A percentile compares a stretch with the other conserved stretches of the same genome.
Evolutionary conservation across 2,329 filamentous ascomycete genomes (phyloP).

Genomic region (Cordyceps farinosa): DNA sequence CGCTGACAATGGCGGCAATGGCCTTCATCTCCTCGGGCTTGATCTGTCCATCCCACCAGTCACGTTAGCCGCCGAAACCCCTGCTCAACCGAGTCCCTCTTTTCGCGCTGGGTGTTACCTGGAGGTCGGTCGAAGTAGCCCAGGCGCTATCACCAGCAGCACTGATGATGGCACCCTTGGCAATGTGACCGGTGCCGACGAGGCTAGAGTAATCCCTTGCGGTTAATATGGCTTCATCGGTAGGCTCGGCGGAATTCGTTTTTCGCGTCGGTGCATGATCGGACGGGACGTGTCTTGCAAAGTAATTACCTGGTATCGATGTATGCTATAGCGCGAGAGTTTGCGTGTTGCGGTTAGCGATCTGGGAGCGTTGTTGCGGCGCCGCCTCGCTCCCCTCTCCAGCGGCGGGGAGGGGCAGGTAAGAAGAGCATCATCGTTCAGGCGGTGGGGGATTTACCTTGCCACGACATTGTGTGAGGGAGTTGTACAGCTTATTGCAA

Average conservation of each 20-base stretch:
- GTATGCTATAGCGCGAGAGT: constrained; percentile 40
- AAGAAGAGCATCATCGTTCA: constrained; percentile 8
- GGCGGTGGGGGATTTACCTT: constrained; percentile 50
- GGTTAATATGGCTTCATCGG: constrained; percentile 21
- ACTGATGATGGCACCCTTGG: constrained; percentile 83
- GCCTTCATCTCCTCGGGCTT: constrained; percentile 55
- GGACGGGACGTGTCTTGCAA: neutral
- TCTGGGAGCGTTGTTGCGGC: constrained; percentile 23
- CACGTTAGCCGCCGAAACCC: neutral
- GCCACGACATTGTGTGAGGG: constrained; percentile 63
- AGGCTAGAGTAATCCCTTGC: constrained; percentile 53
- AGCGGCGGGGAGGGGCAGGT: constrained; percentile 18
- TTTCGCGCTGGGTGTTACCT: constrained; percentile 50
- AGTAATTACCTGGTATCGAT: constrained; percentile 47
- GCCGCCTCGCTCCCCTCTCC: constrained; percentile 20
- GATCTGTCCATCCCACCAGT: constrained; percentile 26
- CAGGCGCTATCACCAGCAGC: constrained; percentile 75
- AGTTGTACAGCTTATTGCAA: constrained; percentile 12
- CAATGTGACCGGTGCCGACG: constrained; percentile 71
- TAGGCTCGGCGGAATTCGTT: neutral
- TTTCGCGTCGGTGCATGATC: neutral
- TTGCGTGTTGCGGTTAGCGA: constrained; percentile 21
- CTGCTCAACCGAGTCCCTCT: neutral
- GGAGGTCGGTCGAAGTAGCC: constrained; percentile 68
- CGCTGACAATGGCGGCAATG: constrained; percentile 51